phyloP scores from a whole-genome alignment of 768 basidiomycete species.

The Pleurotus sapidus region DNA sequence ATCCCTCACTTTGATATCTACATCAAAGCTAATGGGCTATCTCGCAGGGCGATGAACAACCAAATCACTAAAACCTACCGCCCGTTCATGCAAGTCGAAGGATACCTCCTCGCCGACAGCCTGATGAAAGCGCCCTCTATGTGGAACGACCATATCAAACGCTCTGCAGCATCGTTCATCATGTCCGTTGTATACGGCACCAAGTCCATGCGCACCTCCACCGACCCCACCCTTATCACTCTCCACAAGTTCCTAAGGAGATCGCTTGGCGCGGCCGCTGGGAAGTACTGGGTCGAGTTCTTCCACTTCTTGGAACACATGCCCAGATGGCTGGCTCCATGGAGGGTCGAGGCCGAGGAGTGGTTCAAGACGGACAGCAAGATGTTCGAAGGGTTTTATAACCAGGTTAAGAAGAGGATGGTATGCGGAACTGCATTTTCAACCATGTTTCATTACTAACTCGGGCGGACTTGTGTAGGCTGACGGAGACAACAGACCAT shows the following conservation, averaged over 20 bases:
- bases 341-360: slow-evolving; percentile 22
- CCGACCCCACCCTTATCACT: slow-evolving; percentile 21
- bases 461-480: not conserved
- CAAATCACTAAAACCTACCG: slow-evolving; percentile 9
- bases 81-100: slow-evolving; percentile 11
- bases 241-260: slow-evolving; percentile 18
- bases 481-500: slow-evolving; percentile 1
- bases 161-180: slow-evolving; percentile 12
- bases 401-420: slow-evolving; percentile 8
- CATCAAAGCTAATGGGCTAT: not conserved
- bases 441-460: not conserved
- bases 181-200: slow-evolving; percentile 13
- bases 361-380: slow-evolving; percentile 12
- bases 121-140: slow-evolving; percentile 8
- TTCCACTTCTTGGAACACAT: slow-evolving; percentile 30
- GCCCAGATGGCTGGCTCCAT: slow-evolving; percentile 24
- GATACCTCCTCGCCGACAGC: slow-evolving; percentile 9
- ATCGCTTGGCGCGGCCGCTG: slow-evolving; percentile 31
- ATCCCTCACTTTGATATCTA: not conserved
- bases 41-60: slow-evolving; percentile 7
- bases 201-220: slow-evolving; percentile 15
- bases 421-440: not conserved
- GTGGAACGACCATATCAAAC: slow-evolving; percentile 27
- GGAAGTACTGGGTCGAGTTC: slow-evolving; percentile 32
- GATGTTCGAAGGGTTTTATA: slow-evolving; percentile 10